phyloP scores from a whole-genome alignment of 768 basidiomycete species.

The Lyophyllum shimeji region DNA sequence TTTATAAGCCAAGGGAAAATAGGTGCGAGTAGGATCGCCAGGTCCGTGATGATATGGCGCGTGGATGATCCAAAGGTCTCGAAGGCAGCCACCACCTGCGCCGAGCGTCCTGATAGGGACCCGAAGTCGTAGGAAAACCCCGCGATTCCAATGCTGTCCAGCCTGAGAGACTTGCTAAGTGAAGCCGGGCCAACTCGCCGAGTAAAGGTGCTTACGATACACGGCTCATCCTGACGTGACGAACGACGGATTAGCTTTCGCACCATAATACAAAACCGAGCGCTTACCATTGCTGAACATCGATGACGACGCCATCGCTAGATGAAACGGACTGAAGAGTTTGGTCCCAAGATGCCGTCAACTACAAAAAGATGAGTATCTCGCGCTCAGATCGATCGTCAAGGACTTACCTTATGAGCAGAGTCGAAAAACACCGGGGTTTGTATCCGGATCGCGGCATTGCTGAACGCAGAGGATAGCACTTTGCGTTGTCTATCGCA shows the following conservation, averaged over 20 bases:
- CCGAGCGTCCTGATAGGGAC: conserved; percentile 37
- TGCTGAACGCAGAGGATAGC: conserved; percentile 40
- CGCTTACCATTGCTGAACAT: not conserved
- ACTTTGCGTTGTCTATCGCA: conserved; percentile 36
- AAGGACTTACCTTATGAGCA: not conserved
- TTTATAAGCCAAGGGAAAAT: not conserved
- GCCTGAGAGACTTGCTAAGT: conserved; percentile 20
- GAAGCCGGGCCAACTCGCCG: not conserved
- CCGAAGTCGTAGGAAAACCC: conserved; percentile 53
- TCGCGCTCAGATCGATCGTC: not conserved
- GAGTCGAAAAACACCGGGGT: conserved; percentile 32
- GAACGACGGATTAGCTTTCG: not conserved
- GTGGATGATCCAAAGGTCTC: conserved; percentile 23
- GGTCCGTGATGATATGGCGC: not conserved
- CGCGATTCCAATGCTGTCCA: conserved; percentile 50
- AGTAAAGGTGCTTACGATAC: conserved; percentile 33
- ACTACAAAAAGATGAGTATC: not conserved
- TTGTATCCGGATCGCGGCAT: conserved; percentile 33
- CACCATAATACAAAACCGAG: not conserved
- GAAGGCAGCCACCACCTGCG: conserved; percentile 30
- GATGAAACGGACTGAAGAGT: not conserved
- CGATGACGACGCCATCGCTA: not conserved
- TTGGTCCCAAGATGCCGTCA: not conserved
- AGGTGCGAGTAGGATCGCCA: not conserved
- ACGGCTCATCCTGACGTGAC: conserved; percentile 34